Conservation (phyloP, 2,329 filamentous ascomycete genomes). For the Graphilbum ipis-grandicollis region DNA sequence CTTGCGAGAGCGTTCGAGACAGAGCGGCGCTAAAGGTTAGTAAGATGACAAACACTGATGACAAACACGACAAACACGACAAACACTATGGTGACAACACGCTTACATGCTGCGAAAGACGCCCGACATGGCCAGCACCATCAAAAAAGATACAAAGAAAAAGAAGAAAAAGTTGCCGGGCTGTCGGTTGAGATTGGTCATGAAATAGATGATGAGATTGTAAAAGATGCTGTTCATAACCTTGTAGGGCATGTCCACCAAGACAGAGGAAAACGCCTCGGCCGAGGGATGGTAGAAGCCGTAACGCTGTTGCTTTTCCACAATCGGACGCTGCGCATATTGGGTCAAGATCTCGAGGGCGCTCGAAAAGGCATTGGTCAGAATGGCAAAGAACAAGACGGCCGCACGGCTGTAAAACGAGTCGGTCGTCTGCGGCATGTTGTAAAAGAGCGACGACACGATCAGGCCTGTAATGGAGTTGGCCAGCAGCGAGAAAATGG, state of each 20-base stretch:
- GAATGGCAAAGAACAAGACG: constrained; percentile 69
- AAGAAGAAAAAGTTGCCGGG: constrained; percentile 72
- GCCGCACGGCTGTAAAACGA: constrained; percentile 47
- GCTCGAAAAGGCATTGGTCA: constrained; percentile 70
- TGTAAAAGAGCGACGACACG: constrained; percentile 64
- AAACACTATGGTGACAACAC: no score
- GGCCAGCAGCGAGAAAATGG: constrained; percentile 47
- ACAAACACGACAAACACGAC: no score
- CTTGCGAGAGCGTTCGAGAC: constrained; percentile 28
- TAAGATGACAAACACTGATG: no score
- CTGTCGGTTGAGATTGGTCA: constrained; percentile 61
- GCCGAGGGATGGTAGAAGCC: constrained; percentile 78
- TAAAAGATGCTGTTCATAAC: constrained; percentile 56
- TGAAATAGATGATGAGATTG: constrained; percentile 71
- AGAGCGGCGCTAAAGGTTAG: background rate
- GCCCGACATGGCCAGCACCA: constrained; percentile 66
- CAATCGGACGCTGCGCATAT: constrained; percentile 75
- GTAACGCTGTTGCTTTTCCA: constrained; percentile 77
- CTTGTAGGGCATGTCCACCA: constrained; percentile 74
- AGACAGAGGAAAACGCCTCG: constrained; percentile 69
- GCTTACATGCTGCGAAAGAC: constrained; percentile 30
- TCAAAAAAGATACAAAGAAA: constrained; percentile 55
- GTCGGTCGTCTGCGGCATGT: constrained; percentile 41
- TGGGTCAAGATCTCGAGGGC: constrained; percentile 71
- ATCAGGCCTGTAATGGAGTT: constrained; percentile 64